phyloP scores from a whole-genome alignment of 2,329 filamentous ascomycete species.

The Epicoccum sorghinum region DNA sequence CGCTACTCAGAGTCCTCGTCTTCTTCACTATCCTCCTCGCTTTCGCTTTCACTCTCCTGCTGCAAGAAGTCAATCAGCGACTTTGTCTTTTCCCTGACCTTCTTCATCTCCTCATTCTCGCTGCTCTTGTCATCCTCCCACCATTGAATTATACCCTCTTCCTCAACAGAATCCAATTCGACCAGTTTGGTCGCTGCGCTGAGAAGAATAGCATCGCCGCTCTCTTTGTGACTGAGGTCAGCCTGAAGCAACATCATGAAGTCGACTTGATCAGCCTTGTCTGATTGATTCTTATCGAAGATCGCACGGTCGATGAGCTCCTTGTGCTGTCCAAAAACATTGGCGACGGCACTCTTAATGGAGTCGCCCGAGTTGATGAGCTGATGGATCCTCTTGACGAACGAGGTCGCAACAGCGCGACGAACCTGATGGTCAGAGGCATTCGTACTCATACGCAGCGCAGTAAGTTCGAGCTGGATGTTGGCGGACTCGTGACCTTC shows the following conservation, averaged over 20 bases:
- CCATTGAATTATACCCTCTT: conserved; percentile 88
- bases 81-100: conserved; percentile 74
- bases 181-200: conserved; percentile 85
- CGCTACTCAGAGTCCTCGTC: conserved; percentile 39
- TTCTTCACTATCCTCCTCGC: conserved; percentile 65
- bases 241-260: conserved; percentile 82
- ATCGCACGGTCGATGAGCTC: conserved; percentile 65
- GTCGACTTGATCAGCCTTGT: conserved; percentile 77
- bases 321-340: conserved; percentile 59
- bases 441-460: conserved; percentile 87
- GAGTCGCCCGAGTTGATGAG: conserved; percentile 59
- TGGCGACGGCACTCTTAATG: conserved; percentile 50
- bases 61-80: conserved; percentile 82
- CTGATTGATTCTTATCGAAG: conserved; percentile 59
- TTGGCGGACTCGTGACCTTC: conserved; percentile 76
- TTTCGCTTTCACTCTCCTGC: conserved; percentile 70
- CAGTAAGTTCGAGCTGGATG: conserved; percentile 92
- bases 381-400: conserved; percentile 80
- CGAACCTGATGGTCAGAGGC: conserved; percentile 89
- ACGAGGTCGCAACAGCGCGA: conserved; percentile 81
- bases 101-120: conserved; percentile 70
- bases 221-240: conserved; percentile 71
- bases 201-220: conserved; percentile 72
- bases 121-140: conserved; percentile 77
- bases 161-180: conserved; percentile 81